These are phyloP conservation scores for Theobroma grandiflorum DNA, from an alignment of 441 rosid species.

Conservation along the genomic window DNA sequence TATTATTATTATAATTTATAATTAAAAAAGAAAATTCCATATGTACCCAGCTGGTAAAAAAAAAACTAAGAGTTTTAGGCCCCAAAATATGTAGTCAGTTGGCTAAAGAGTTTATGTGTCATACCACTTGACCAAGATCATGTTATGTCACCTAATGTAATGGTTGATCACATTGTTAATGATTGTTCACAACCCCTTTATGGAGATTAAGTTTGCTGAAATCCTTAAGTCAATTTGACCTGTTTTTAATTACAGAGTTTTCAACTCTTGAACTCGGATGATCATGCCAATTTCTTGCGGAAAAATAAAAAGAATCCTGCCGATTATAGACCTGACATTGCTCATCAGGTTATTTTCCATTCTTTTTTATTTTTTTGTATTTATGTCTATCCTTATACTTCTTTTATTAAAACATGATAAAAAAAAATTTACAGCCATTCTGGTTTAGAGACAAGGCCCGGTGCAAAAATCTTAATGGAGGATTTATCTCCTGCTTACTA, in stretches of 20 bases:
- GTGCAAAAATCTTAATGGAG: background rate
- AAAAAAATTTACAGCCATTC: background rate
- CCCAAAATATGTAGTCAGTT: no score
- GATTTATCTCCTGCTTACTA: background rate
- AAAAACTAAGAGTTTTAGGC: no score
- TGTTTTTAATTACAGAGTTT: slow-evolving; percentile 57
- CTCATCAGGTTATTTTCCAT: slow-evolving; percentile 67
- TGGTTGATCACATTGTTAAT: no score
- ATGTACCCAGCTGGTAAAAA: no score
- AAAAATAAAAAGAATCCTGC: slow-evolving; percentile 73
- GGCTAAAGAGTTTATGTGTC: no score
- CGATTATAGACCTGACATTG: slow-evolving; percentile 82
- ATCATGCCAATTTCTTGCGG: slow-evolving; percentile 77
- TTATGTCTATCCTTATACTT: background rate
- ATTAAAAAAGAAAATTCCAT: no score
- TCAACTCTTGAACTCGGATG: slow-evolving; percentile 82
- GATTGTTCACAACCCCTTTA: no score
- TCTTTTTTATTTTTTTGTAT: background rate
- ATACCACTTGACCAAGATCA: no score
- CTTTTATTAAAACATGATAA: background rate
- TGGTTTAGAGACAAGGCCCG: background rate
- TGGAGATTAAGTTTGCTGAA: no score
- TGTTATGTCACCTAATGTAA: no score
- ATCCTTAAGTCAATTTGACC: no score
- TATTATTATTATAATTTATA: no score